Conservation (phyloP, 208 protist genomes). For the Crithidia thermophila region DNA sequence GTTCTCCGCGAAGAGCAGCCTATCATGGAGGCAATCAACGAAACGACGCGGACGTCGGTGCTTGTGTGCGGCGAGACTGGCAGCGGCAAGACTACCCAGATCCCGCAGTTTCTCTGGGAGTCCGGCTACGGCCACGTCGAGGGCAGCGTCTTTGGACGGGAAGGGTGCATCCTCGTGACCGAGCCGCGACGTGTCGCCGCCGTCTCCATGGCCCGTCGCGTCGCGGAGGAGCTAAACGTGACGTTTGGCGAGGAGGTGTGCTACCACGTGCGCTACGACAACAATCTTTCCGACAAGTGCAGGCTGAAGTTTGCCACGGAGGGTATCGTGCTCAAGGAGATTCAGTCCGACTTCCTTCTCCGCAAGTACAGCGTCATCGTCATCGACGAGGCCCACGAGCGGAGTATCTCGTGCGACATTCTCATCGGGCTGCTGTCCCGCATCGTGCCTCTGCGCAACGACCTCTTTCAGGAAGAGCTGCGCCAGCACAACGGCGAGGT, state of each 20-base stretch:
- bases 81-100: slow-evolving; percentile 98
- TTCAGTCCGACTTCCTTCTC: slow-evolving; percentile 96
- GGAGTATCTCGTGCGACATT: slow-evolving; percentile 96
- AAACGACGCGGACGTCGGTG: slow-evolving; percentile 71
- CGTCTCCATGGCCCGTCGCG: slow-evolving; percentile 98
- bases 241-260: slow-evolving; percentile 93
- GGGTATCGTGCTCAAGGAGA: slow-evolving; percentile 99
- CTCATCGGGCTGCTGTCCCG: slow-evolving; percentile 98
- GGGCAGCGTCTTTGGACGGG: slow-evolving; percentile 67
- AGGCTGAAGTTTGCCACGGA: slow-evolving; percentile 98
- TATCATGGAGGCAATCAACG: slow-evolving; percentile 91
- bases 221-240: slow-evolving; percentile 97
- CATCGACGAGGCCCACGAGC: slow-evolving; percentile 99
- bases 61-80: slow-evolving; percentile 98
- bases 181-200: slow-evolving; percentile 99
- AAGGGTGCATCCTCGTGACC: slow-evolving; percentile 94
- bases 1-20: slow-evolving; percentile 89
- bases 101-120: slow-evolving; percentile 94
- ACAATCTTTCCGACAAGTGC: slow-evolving; percentile 93
- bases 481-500: slow-evolving; percentile 50
- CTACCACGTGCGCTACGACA: slow-evolving; percentile 98
- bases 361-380: slow-evolving; percentile 97
- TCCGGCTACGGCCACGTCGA: slow-evolving; percentile 84
- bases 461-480: slow-evolving; percentile 83
- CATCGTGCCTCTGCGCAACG: slow-evolving; percentile 95